Conservation (phyloP, 768 basidiomycete species). For the Mycena haematopus region DNA sequence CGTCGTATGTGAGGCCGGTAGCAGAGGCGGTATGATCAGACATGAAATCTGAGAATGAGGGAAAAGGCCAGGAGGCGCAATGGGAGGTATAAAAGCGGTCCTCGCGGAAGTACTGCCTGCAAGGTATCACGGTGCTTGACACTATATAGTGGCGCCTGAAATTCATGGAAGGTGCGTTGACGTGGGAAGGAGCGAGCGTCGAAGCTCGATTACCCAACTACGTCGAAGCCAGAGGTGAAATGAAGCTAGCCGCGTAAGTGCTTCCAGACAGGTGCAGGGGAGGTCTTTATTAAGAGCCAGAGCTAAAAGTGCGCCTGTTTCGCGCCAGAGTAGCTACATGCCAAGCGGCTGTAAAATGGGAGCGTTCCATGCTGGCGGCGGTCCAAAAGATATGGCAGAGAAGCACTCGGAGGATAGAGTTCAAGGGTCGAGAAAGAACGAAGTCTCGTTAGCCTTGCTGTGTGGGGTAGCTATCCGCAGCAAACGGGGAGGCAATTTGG, state of each 20-base stretch:
- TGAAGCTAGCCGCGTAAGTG: neutral
- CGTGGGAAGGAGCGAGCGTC: conserved; percentile 20
- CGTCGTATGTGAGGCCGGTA: conserved; percentile 5
- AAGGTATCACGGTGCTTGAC: conserved; percentile 16
- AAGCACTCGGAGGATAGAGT: conserved; percentile 2
- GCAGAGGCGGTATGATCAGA: conserved; percentile 20
- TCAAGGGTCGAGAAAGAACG: conserved; percentile 3
- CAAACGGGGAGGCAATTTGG: conserved; percentile 20
- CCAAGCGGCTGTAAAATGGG: neutral
- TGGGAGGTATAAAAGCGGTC: conserved; percentile 6
- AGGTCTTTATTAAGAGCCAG: conserved; percentile 19
- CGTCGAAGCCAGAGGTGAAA: conserved; percentile 20
- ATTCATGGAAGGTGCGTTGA: conserved; percentile 21
- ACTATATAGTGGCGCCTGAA: conserved; percentile 21
- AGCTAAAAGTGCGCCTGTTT: conserved; percentile 17
- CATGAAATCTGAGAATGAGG: conserved; percentile 1
- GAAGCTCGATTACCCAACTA: conserved; percentile 20
- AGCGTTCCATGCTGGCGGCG: neutral
- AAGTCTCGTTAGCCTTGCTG: neutral
- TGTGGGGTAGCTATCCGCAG: conserved; percentile 5
- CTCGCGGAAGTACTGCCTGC: conserved; percentile 14
- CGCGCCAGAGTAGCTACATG: neutral
- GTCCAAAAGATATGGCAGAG: neutral
- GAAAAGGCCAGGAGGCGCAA: neutral
- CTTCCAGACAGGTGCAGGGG: conserved; percentile 9